Base-by-base conservation (phyloP, 352 stramenopile species). In the Globisporangium irregulare region DNA sequence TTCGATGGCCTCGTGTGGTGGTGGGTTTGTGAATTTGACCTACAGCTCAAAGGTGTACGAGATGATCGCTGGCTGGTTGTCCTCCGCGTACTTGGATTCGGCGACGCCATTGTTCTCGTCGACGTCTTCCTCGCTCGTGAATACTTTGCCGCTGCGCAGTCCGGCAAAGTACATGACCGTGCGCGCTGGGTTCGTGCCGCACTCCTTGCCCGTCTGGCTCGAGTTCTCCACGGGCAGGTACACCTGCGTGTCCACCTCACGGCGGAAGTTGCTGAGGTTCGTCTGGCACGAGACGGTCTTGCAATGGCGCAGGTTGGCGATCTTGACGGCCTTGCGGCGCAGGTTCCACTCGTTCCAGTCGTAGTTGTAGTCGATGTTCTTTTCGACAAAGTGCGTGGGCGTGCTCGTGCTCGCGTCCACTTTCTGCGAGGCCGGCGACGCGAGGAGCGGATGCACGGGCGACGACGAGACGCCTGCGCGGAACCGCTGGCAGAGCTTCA, bases 341-440 rank as follows among this genome's bases (percentile, higher is more conserved):
- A 98, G 77, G 60, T 82, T 91, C 95, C 95, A 98, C 73, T 98
- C 93, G 78, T 98, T 98, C 92, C 93, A 98, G 59, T 97, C 87
- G 76, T 98, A 98, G 53, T 87, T 85, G 67, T 84, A 84, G 78
- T 98, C 93, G 20, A 98, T 90, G 68, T 91, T 74, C 74, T 94
- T 97, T 59, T 98, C 90, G 6, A 96, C 62, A 78, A 98, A 98
- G 73, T 98, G 94, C 25, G 83, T 82, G 7, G 94, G 95, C 34
- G 94, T 98, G 65, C 86, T 81, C 36, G 92, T 98, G 59, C 80
- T 86, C 22, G 87, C 91, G 70, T 98, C 92, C 7, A 92, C 77
- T 74, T 94, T 96, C 46, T 86, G 82, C 2, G 76, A 77, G 20
- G 74, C 59, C 14, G 78, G 72, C 0, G 76, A 74, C 1, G 82